Conservation (phyloP, 2,329 filamentous ascomycete species). For the Sporothrix phasma region DNA sequence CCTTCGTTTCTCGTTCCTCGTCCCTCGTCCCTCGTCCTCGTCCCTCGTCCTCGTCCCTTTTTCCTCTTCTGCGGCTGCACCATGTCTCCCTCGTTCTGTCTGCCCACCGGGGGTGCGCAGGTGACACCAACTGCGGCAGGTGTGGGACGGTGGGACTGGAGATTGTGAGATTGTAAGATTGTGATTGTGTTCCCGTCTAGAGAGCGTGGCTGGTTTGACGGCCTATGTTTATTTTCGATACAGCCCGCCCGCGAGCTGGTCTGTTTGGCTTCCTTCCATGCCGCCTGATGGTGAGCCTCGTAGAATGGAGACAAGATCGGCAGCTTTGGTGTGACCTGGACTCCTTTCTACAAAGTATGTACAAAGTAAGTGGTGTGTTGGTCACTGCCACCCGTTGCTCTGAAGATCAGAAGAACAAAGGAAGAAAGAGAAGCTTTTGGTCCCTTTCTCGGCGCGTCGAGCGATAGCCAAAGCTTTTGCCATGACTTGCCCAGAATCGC, state of each 20-base stretch:
- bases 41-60: no score
- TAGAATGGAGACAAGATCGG: background rate
- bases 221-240: background rate
- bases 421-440: background rate
- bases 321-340: background rate
- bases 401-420: no score
- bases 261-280: background rate
- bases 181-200: background rate
- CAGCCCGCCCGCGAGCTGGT: background rate
- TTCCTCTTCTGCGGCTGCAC: background rate
- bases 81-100: background rate
- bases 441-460: background rate
- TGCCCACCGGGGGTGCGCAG: background rate
- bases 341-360: background rate
- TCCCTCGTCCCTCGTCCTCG: no score
- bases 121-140: conserved; percentile 5
- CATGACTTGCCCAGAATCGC: background rate
- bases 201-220: background rate
- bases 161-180: background rate
- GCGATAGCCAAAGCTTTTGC: background rate
- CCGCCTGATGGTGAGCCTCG: background rate
- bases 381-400: no score
- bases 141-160: background rate
- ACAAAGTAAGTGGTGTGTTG: no score
- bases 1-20: no score